phyloP scores from a whole-genome alignment of 176 grass and related monocot species.

The bread wheat (Triticum aestivum) region IWGSC_CS_RefSeq_v2.1 NC_057798.1:493036251-493036750 shows the following conservation, averaged over 20 bases:
- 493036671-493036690: too few relatives aligned
- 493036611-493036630: too few relatives aligned
- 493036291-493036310: too few relatives aligned
- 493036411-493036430: background rate
- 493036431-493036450: conserved; percentile 16
- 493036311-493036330: background rate
- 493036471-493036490: background rate
- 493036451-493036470: background rate
- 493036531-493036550: background rate
- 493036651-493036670: too few relatives aligned
- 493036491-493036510: background rate
- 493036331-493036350: background rate
- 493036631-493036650: too few relatives aligned
- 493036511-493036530: background rate
- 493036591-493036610: too few relatives aligned
- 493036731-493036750: too few relatives aligned
- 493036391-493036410: conserved; percentile 19
- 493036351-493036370: background rate
- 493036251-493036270: background rate
- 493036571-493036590: too few relatives aligned
- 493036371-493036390: background rate
- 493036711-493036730: too few relatives aligned
- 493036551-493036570: too few relatives aligned
- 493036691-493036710: too few relatives aligned
- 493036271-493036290: background rate